These are phyloP conservation scores for Rhinocladiella mackenziei DNA, from an alignment of 2,329 filamentous ascomycete species.

Conservation along the genomic window DNA sequence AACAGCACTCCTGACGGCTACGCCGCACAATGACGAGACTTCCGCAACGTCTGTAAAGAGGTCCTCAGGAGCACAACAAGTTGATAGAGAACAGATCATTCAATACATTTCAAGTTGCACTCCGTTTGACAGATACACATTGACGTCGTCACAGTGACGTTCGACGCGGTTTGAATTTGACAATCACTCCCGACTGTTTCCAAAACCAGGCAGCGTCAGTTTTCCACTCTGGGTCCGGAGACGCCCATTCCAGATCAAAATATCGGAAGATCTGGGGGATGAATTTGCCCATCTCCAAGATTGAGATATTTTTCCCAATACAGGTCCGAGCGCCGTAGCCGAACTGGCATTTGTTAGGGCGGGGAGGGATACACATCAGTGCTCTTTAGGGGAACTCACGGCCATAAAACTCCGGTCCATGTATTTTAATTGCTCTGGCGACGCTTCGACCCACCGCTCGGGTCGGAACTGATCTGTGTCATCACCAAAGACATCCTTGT, in stretches of 20 bases:
- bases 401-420: conserved; percentile 31
- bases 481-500: conserved; percentile 22
- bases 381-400: not conserved
- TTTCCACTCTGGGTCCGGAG: conserved; percentile 3
- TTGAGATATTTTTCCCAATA: conserved; percentile 37
- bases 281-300: conserved; percentile 39
- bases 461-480: conserved; percentile 24
- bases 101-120: too few relatives aligned
- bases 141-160: too few relatives aligned
- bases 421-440: conserved; percentile 6
- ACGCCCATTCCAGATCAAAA: conserved; percentile 18
- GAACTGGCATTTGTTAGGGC: conserved; percentile 32
- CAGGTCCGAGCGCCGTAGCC: conserved; percentile 31
- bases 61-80: too few relatives aligned
- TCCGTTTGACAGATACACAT: too few relatives aligned
- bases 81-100: too few relatives aligned
- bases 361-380: not conserved
- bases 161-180: not conserved
- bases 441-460: conserved; percentile 38
- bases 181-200: conserved; percentile 6
- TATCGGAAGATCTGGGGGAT: conserved; percentile 35
- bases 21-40: too few relatives aligned
- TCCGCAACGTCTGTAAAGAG: too few relatives aligned
- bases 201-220: conserved; percentile 7
- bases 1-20: too few relatives aligned